A percentile compares a stretch with the other conserved stretches of the same genome.
phyloP scores from a whole-genome alignment of 768 basidiomycete species.

The Sporobolomyces pararoseus region DNA sequence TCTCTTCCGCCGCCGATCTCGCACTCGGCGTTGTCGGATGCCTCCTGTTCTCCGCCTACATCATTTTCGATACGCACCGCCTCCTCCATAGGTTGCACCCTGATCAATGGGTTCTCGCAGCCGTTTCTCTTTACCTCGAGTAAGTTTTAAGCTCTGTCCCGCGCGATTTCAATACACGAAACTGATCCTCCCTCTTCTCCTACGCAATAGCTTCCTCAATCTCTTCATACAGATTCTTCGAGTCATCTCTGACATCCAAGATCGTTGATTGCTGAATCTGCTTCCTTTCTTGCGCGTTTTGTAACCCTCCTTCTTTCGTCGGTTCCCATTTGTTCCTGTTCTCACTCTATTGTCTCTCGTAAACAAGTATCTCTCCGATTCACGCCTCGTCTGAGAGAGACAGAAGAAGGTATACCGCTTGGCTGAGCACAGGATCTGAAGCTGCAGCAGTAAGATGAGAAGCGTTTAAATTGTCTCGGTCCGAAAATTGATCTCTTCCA shows the following conservation, averaged over 20 bases:
- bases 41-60: constrained; percentile 36
- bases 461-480: too few relatives aligned
- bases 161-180: constrained; percentile 3
- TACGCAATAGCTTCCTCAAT: constrained; percentile 72
- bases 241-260: constrained; percentile 58
- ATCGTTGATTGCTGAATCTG: constrained; percentile 5
- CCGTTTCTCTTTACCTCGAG: constrained; percentile 92
- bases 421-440: too few relatives aligned
- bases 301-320: background rate
- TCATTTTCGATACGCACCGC: constrained; percentile 53
- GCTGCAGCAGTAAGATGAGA: too few relatives aligned
- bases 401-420: too few relatives aligned
- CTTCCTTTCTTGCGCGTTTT: background rate
- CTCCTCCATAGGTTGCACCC: constrained; percentile 85
- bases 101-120: constrained; percentile 87
- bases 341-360: too few relatives aligned
- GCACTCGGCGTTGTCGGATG: constrained; percentile 46
- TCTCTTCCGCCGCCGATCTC: constrained; percentile 73
- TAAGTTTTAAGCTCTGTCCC: constrained; percentile 51
- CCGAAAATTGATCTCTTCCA: too few relatives aligned
- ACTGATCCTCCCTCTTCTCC: constrained; percentile 29
- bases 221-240: constrained; percentile 84
- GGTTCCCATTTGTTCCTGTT: background rate
- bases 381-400: too few relatives aligned
- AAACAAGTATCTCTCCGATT: too few relatives aligned